Base-by-base conservation (phyloP, 176 grass and related monocot genomes). In the Oryza glumipatula region DNA sequence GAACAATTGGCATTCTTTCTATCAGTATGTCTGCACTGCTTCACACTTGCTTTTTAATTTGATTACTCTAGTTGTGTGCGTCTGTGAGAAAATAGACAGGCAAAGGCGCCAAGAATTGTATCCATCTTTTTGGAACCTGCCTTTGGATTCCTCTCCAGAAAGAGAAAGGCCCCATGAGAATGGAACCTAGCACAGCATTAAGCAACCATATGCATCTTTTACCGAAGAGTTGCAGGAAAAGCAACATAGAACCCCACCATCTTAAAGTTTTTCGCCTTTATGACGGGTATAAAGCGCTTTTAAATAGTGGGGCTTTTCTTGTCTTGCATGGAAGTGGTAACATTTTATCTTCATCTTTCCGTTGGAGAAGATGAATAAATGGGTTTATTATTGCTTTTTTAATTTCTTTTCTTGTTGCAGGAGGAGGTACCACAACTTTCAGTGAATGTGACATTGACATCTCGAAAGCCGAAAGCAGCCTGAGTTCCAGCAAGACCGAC, bases 371-470 rank as follows among this genome's bases (percentile, higher is more conserved):
- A 69, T 41, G 68, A 65, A 83, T 75, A 67, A 60, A 61, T 6
- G 2, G 1, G 4, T 68, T 11, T 74, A 11, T 0, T 21, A 0
- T 60, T 49, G 2, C 74, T 19, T 11, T 81, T 88, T 70, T 32
- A 32, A 32, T 32, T 41, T 38, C 36, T 41, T 84, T 93, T 65
- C 81, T 84, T 93, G 7, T 88, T 89, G 54, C 93, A 95, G 90
- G 90, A 51, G 73, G 52, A 90, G 80, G 90, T 79, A 87, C 88
- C 56, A 26, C 65, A 92, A 92, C n/a, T 54, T 17, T 7, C 87
- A 86, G 51, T 92, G 54, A 92, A 74, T 11, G 51, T 71, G 56
- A 74, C 56, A 56, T 76, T 41, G 67, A 63, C 41, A 0, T 43
- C 46, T 67, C 35, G 11, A 56, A 38, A 79, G 58, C 76, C 0